Conservation (phyloP, 1,284 basidiomycete genomes). For the Quambalaria eucalypti region DNA sequence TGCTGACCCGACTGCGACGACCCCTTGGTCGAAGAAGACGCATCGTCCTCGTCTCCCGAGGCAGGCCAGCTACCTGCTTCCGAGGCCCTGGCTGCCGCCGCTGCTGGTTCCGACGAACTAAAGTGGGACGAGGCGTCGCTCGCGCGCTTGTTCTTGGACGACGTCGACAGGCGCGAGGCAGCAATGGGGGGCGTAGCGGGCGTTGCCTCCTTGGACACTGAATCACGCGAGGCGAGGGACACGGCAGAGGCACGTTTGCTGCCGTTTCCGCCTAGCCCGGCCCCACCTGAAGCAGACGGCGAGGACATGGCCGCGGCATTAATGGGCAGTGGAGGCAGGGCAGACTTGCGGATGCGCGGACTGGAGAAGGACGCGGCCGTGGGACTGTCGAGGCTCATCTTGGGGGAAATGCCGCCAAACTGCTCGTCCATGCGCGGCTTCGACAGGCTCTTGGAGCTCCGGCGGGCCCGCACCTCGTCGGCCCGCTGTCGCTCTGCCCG, state of each 20-base stretch:
- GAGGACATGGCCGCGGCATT: not conserved
- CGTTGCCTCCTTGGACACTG: not conserved
- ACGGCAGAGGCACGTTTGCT: conserved; percentile 3
- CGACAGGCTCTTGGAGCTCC: conserved; percentile 14
- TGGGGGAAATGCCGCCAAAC: not conserved
- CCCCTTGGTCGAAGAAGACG: too few species aligned
- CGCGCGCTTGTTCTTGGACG: conserved; percentile 2
- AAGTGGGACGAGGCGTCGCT: conserved; percentile 6
- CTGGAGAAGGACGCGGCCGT: conserved; percentile 20
- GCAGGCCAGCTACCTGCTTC: not conserved
- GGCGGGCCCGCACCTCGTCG: conserved; percentile 10
- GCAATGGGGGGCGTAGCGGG: not conserved
- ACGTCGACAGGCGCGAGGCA: not conserved
- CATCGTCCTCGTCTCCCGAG: too few species aligned
- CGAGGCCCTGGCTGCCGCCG: not conserved
- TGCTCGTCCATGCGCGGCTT: conserved; percentile 4
- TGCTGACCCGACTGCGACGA: not conserved
- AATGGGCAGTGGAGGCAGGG: conserved; percentile 25
- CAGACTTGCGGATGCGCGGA: conserved; percentile 23
- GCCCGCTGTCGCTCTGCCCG: conserved; percentile 12
- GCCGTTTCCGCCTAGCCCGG: not conserved
- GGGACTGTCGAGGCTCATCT: conserved; percentile 5
- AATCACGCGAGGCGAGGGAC: conserved; percentile 1
- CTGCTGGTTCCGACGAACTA: not conserved
- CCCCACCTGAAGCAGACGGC: not conserved